Percentiles rank a stretch among this genome's conserved stretches.
Evolutionary conservation across 2,329 filamentous ascomycete genomes (phyloP).

Genomic region (Trichoderma arundinaceum): DNA sequence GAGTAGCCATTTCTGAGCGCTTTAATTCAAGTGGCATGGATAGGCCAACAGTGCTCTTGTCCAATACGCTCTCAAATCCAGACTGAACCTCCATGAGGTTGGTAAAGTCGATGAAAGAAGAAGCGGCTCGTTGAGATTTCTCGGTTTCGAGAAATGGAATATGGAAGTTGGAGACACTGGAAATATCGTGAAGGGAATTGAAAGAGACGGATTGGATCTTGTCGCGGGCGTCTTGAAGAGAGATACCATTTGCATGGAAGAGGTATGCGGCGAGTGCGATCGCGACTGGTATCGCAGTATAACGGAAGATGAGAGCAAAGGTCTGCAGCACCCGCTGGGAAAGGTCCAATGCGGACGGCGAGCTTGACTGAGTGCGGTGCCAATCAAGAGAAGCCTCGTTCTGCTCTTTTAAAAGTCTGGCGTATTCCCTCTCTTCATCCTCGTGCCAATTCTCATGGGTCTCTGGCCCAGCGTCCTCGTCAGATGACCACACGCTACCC

Average conservation of each 20-base stretch:
- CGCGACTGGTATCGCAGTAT: conserved; percentile 68
- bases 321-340: not conserved
- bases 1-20: conserved; percentile 72
- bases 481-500: conserved; percentile 5
- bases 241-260: conserved; percentile 61
- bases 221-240: conserved; percentile 67
- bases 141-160: conserved; percentile 66
- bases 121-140: conserved; percentile 38
- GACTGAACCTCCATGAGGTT: conserved; percentile 75
- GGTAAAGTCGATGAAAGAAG: conserved; percentile 67
- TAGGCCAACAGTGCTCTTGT: conserved; percentile 68
- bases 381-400: not conserved
- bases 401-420: not conserved
- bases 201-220: conserved; percentile 65
- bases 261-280: conserved; percentile 66
- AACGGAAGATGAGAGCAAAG: conserved; percentile 62
- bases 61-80: conserved; percentile 77
- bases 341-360: not conserved
- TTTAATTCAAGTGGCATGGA: conserved; percentile 80
- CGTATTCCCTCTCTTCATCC: not conserved
- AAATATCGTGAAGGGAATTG: conserved; percentile 68
- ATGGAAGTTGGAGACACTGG: conserved; percentile 64
- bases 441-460: conserved; percentile 43
- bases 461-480: not conserved
- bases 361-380: not conserved